Evolutionary conservation across 352 stramenopile species (phyloP).

Genomic region (Phytophthora citricola): DNA sequence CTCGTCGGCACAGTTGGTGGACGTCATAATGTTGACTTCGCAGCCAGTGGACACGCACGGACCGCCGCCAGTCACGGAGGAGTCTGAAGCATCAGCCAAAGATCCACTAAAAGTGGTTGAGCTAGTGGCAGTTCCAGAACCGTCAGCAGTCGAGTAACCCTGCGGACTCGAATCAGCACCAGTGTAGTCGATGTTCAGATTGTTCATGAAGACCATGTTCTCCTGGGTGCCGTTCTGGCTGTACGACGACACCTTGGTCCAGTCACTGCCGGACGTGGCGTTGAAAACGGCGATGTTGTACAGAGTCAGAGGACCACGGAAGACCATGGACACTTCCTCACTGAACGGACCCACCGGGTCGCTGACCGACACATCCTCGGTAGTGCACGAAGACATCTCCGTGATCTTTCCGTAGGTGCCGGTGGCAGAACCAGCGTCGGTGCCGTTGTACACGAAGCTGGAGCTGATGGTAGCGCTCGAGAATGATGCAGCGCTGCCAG

Average conservation of each 20-base stretch:
- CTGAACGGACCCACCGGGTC: conserved; percentile 52
- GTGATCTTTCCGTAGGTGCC: conserved; percentile 58
- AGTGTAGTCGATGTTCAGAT: conserved; percentile 60
- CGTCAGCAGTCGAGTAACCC: conserved; percentile 44
- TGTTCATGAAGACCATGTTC: conserved; percentile 70
- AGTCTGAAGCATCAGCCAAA: conserved; percentile 57
- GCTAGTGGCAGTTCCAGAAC: conserved; percentile 25
- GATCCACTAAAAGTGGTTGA: conserved; percentile 45
- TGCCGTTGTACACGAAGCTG: conserved; percentile 48
- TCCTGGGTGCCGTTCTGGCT: conserved; percentile 31
- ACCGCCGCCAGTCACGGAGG: conserved; percentile 43
- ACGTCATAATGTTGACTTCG: conserved; percentile 80
- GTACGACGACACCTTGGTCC: conserved; percentile 54
- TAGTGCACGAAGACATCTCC: conserved; percentile 42
- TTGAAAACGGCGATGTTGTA: conserved; percentile 66
- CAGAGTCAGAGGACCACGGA: conserved; percentile 60
- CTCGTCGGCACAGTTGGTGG: conserved; percentile 50
- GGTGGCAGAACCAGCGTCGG: conserved; percentile 38
- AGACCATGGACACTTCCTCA: conserved; percentile 60
- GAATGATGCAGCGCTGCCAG: conserved; percentile 36
- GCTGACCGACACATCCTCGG: conserved; percentile 39
- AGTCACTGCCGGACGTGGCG: conserved; percentile 33
- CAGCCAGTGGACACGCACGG: conserved; percentile 64
- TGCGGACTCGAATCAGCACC: conserved; percentile 47
- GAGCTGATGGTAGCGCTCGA: conserved; percentile 44